phyloP scores from a whole-genome alignment of 1,284 basidiomycete genomes.

The Neonothopanus nambi region DNA sequence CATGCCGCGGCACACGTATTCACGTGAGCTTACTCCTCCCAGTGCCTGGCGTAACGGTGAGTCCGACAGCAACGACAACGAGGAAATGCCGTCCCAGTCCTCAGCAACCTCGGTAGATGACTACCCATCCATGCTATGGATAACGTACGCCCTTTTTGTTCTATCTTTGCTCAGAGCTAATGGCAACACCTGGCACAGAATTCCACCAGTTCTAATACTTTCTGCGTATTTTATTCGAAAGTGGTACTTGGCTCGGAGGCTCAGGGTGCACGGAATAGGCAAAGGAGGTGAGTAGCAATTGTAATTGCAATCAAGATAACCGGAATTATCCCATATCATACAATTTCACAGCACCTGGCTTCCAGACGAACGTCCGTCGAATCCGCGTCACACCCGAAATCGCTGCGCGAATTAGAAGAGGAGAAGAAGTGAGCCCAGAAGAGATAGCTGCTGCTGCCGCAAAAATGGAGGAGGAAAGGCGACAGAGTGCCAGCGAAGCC shows the following conservation, averaged over 20 bases:
- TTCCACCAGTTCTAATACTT: conserved; percentile 42
- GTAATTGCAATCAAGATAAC: not conserved
- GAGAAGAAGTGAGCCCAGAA: conserved; percentile 49
- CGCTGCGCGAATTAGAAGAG: conserved; percentile 45
- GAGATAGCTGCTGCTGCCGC: conserved; percentile 47
- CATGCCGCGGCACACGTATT: too few relatives aligned
- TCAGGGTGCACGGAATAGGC: conserved; percentile 48
- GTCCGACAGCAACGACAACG: too few relatives aligned
- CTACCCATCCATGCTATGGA: conserved; percentile 41
- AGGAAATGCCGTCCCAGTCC: too few relatives aligned
- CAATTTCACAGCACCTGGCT: conserved; percentile 42
- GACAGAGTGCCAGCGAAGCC: conserved; percentile 12
- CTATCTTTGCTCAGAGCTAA: not conserved
- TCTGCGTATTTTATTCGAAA: conserved; percentile 45
- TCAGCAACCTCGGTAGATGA: conserved; percentile 22
- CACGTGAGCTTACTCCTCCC: too few relatives aligned
- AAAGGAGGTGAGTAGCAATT: conserved; percentile 43
- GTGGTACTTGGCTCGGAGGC: conserved; percentile 46
- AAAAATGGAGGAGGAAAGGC: conserved; percentile 33
- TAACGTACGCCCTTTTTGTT: conserved; percentile 31
- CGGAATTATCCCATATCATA: too few relatives aligned
- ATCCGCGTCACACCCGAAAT: conserved; percentile 49
- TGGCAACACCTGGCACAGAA: conserved; percentile 26
- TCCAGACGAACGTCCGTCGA: conserved; percentile 48
- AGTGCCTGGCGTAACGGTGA: too few relatives aligned